Base-by-base conservation (phyloP, 1,139 yeast species). In the Candida smagusa region DNA sequence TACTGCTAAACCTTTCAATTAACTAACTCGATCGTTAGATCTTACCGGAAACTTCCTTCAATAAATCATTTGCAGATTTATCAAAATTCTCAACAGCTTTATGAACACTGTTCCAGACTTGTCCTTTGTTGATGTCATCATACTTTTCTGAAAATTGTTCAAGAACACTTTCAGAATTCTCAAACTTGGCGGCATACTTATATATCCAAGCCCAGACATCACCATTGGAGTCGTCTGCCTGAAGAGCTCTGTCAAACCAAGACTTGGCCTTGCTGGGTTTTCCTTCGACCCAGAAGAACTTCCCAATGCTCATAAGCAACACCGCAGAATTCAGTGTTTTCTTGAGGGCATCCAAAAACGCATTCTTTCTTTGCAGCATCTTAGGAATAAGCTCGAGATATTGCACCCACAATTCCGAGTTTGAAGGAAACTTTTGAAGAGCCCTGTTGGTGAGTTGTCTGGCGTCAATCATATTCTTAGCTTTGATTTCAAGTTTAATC, bases 201-300 rank as follows among this genome's bases (percentile, higher is more conserved):
- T 74, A 77, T 35, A 72, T 58, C 85, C 90, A 84, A 0, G 78
- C 77, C 88, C 95, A 89, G 4, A 72, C 60, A 56, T 90, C 97
- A 3, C 96, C 97, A 53, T 70, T 74, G 11, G 60, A 63, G 1
- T 65, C 57, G 42, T 82, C 80, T 27, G 65, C 67, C 9, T 32
- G 40, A 12, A 81, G 54, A 3, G 94, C 84, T 36, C 89, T 71
- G 33, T 83, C 83, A 46, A 89, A 77, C 92, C 96, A 90, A 11
- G 80, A 71, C 40, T 68, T 66, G 0, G 95, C 89, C 47, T 81
- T 82, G 2, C 73, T 60, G 29, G 69, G 60, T 48, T 85, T 86
- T 0, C 85, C 83, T 26, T 79, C 86, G 2, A 63, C 52, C 84
- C 85, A 85, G 48, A 88, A 81, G 44, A 78, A 77, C 6, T 72